Evolutionary conservation across 805 yeast species (phyloP).

Genomic region (Wickerhamomyces bovis): DNA sequence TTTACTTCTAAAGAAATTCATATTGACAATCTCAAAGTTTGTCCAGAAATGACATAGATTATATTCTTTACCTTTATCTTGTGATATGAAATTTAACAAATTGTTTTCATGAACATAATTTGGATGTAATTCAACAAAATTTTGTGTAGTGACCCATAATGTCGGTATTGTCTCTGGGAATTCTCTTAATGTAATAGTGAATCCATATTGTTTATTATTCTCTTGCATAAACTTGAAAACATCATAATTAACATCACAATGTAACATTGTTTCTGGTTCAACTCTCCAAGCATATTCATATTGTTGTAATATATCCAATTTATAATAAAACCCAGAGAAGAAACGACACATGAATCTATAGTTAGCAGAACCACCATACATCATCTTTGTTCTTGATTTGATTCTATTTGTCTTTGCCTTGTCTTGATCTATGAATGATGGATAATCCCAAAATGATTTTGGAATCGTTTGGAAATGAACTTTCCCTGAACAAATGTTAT

Average conservation of each 20-base stretch:
- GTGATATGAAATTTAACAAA: conserved; percentile 46
- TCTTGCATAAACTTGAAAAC: conserved; percentile 57
- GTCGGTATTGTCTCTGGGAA: conserved; percentile 35
- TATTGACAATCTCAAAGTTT: conserved; percentile 51
- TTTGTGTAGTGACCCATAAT: conserved; percentile 39
- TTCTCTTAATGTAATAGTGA: conserved; percentile 71
- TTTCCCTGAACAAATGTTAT: conserved; percentile 33
- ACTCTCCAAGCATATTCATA: conserved; percentile 58
- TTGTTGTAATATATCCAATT: conserved; percentile 35
- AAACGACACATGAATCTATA: conserved; percentile 69
- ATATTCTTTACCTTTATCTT: conserved; percentile 35
- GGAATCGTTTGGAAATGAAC: conserved; percentile 40
- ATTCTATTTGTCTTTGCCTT: conserved; percentile 27
- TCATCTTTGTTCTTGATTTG: conserved; percentile 28
- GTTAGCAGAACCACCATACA: conserved; percentile 43
- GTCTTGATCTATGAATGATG: conserved; percentile 33
- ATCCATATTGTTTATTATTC: conserved; percentile 66
- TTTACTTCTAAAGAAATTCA: conserved; percentile 42
- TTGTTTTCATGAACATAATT: conserved; percentile 46
- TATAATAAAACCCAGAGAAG: conserved; percentile 58
- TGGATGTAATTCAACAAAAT: conserved; percentile 40
- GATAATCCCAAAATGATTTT: conserved; percentile 41
- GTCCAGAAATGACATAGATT: conserved; percentile 64
- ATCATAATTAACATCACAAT: conserved; percentile 48
- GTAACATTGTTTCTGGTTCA: conserved; percentile 51